Conservation (phyloP, 805 yeast species). For the Alloascoidea africana region DNA sequence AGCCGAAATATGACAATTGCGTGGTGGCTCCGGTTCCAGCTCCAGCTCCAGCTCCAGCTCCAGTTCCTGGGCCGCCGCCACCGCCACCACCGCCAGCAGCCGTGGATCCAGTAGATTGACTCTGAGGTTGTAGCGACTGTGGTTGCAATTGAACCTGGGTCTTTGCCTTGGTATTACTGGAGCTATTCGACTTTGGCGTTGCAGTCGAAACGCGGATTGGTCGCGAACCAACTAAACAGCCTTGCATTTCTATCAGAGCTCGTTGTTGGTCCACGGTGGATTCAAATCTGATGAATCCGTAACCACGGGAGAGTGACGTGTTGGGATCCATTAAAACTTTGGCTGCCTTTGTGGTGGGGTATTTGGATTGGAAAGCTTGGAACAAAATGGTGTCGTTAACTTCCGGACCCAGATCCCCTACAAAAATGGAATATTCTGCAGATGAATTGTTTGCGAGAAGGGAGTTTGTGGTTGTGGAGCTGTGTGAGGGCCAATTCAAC, state of each 20-base stretch:
- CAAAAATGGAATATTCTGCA: constrained; percentile 55
- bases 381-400: constrained; percentile 52
- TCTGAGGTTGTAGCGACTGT: neutral
- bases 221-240: constrained; percentile 51
- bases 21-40: too few relatives aligned
- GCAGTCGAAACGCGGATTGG: constrained; percentile 70
- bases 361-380: constrained; percentile 52
- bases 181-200: constrained; percentile 23
- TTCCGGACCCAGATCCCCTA: constrained; percentile 70
- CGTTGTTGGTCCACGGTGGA: constrained; percentile 52
- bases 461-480: neutral
- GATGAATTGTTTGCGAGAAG: neutral
- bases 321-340: constrained; percentile 64
- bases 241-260: constrained; percentile 73
- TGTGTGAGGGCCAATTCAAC: constrained; percentile 56
- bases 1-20: too few relatives aligned
- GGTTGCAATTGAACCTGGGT: neutral
- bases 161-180: neutral
- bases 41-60: too few relatives aligned
- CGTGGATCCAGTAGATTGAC: too few relatives aligned
- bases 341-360: constrained; percentile 60
- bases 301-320: constrained; percentile 65
- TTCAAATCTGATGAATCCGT: constrained; percentile 72
- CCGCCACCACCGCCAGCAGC: too few relatives aligned
- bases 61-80: too few relatives aligned